Percentiles rank a stretch among this genome's conserved stretches.
These are phyloP conservation scores for Thuja plicata DNA, from an alignment of 83 land plant species.

Conservation along the genomic window DNA sequence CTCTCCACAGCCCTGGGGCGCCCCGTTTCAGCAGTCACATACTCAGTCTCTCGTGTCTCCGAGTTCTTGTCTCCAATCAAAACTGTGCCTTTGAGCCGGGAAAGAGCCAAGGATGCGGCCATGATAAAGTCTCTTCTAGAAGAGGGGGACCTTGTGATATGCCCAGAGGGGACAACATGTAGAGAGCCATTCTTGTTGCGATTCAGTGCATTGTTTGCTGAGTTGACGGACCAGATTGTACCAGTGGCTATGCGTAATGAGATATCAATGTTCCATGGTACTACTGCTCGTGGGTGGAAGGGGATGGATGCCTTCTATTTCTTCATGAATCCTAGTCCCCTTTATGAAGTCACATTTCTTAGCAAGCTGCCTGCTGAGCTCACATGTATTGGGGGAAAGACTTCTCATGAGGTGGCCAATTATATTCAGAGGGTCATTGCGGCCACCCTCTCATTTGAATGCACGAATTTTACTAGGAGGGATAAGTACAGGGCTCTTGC, in stretches of 20 bases:
- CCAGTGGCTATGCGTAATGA: slow-evolving; percentile 56
- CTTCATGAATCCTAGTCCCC: slow-evolving; percentile 63
- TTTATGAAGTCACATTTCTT: slow-evolving; percentile 69
- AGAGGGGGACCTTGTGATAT: slow-evolving; percentile 71
- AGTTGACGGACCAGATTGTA: slow-evolving; percentile 57
- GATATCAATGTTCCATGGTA: slow-evolving; percentile 55
- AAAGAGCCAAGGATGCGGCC: slow-evolving; percentile 47
- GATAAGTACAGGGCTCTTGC: slow-evolving; percentile 70
- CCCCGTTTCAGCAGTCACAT: slow-evolving; percentile 58
- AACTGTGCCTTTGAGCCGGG: slow-evolving; percentile 50
- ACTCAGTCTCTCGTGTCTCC: slow-evolving; percentile 52
- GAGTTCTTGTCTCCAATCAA: slow-evolving; percentile 72
- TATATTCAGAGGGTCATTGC: slow-evolving; percentile 72
- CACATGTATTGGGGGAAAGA: slow-evolving; percentile 54
- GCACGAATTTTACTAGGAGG: slow-evolving; percentile 72
- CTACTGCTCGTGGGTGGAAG: slow-evolving; percentile 60
- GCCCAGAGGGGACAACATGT: slow-evolving; percentile 91
- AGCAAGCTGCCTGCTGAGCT: slow-evolving; percentile 64
- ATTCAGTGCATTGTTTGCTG: slow-evolving; percentile 53
- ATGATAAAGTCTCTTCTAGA: slow-evolving; percentile 48
- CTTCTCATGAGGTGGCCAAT: slow-evolving; percentile 73
- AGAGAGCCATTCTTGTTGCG: slow-evolving; percentile 72
- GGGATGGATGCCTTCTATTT: slow-evolving; percentile 54
- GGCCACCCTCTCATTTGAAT: slow-evolving; percentile 53
- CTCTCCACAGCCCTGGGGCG: slow-evolving; percentile 56